Base-by-base conservation (phyloP, 306 rosid genomes). In the Dryas octopetala region DNA sequence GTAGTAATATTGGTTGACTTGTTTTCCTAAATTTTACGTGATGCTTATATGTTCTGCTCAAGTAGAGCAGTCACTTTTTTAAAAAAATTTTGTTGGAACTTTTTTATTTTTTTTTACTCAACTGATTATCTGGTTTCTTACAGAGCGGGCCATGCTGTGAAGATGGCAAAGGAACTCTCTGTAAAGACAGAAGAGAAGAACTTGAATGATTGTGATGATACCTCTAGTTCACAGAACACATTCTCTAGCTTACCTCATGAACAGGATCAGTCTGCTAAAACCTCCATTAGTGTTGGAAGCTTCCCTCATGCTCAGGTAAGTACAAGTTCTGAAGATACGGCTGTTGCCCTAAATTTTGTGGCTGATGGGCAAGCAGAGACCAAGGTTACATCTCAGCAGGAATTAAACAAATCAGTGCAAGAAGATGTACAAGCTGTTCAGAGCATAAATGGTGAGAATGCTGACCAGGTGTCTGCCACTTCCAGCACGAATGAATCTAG, bases 61-160 rank as follows among this genome's bases (percentile, higher is more conserved):
- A 52, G 13, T 59, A 57, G 17, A 73, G 70, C 66, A 68, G 66
- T 78, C 54, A 45, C 58, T 48, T 26, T 76, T 45, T 70, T 9
- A 13, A 3, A 7, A 40, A 6, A 8, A 62, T 26, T 54, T 28
- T 11, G 7, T 32, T n/a, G 1, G 10, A 60, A 28, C 28, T 28
- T 55, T 19, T 19, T 19, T 19, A 0, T 19, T 12, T 40, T 68
- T n/a, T 51, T 67, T 61, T 71, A 17, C 68, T 71, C 14, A 81
- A 52, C 81, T 57, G 60, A 58, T 61, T 63, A 66, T 59, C 79
- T 80, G 68, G 72, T 80, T 52, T 74, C 79, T 78, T 82, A 65
- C 88, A 96, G 99, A 91, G 98, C 99, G 70, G 97, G 96, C 58
- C 88, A 85, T 83, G 97, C 99, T 65, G 91, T 92, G 81, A 96